These are phyloP conservation scores for Schizophyllum commune DNA, from an alignment of 1,284 basidiomycete species.

Conservation along the genomic window DNA sequence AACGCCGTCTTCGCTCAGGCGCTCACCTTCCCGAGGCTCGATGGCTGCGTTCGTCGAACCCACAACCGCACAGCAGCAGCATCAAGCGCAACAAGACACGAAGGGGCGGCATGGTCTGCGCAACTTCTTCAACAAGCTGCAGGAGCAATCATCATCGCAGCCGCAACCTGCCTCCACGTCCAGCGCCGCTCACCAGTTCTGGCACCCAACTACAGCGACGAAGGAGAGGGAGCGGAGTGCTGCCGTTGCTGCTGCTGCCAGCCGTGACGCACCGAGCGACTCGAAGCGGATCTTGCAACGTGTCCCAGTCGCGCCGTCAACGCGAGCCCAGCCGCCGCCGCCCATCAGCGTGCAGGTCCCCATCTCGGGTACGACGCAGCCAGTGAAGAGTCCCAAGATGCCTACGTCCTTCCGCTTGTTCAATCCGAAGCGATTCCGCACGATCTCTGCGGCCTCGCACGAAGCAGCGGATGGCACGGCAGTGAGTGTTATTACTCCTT, in stretches of 20 bases:
- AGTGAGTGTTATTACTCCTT: constrained; percentile 34
- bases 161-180: not conserved
- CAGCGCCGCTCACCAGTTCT: not conserved
- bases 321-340: not conserved
- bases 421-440: constrained; percentile 49
- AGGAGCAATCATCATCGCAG: not conserved
- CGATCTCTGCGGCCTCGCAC: constrained; percentile 64
- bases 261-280: not conserved
- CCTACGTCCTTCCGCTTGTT: constrained; percentile 37
- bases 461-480: constrained; percentile 72
- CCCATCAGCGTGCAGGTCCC: not conserved
- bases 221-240: not conserved
- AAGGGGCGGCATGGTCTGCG: not conserved
- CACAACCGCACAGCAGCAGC: not conserved
- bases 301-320: not conserved
- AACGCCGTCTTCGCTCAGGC: not conserved
- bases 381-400: not conserved
- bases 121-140: not conserved
- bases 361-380: not conserved
- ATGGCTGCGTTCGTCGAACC: not conserved
- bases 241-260: not conserved
- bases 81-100: not conserved
- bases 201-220: not conserved
- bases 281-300: not conserved
- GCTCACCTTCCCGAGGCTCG: not conserved